Conservation (phyloP, 306 rosid genomes). For the Vigna hirtella region DNA sequence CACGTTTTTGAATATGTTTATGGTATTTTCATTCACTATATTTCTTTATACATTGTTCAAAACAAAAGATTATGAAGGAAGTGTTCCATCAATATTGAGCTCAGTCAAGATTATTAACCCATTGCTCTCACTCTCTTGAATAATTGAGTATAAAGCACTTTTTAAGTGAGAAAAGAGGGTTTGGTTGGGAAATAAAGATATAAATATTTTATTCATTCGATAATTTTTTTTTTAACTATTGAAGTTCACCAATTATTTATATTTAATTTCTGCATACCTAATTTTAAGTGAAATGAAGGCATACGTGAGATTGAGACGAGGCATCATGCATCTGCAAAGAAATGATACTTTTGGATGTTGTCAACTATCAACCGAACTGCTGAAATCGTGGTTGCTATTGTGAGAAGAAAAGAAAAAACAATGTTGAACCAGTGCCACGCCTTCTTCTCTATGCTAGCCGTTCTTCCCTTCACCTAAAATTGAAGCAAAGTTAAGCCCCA, state of each 20-base stretch:
- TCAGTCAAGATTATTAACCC: not conserved
- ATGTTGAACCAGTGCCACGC: conserved; percentile 70
- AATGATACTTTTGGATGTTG: conserved; percentile 50
- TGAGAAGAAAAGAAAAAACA: conserved; percentile 46
- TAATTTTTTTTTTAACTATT: no score
- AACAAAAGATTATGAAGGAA: no score
- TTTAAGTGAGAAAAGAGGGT: not conserved
- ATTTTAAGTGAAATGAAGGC: no score
- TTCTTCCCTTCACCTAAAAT: conserved; percentile 61
- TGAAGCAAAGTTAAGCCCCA: not conserved
- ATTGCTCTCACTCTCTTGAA: not conserved
- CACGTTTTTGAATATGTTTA: no score
- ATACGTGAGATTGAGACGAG: not conserved
- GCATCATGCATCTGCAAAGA: conserved; percentile 60
- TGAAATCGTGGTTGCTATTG: conserved; percentile 57
- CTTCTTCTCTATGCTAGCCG: conserved; percentile 53
- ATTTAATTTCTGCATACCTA: no score
- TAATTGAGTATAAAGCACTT: not conserved
- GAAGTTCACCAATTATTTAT: not conserved
- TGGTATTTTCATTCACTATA: no score
- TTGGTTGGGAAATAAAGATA: not conserved
- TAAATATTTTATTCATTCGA: not conserved
- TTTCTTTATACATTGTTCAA: no score
- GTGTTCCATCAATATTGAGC: not conserved
- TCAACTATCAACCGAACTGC: conserved; percentile 54